Conservation (phyloP, 2,329 filamentous ascomycete genomes). For the Cladorrhinum sp. region DNA sequence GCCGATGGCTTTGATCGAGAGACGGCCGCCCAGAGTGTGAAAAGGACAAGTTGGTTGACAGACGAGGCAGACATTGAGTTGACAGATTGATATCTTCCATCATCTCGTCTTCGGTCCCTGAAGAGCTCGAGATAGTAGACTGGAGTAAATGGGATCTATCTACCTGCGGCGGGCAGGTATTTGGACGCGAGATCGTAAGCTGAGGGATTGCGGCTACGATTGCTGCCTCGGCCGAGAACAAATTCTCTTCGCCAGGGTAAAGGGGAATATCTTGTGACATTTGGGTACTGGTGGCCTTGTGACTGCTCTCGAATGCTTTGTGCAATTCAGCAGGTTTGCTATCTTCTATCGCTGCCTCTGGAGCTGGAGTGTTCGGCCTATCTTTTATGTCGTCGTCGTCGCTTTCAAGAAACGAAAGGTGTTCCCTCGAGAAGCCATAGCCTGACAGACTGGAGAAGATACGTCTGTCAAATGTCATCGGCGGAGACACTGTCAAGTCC, state of each 20-base stretch:
- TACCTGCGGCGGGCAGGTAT: slow-evolving; percentile 11
- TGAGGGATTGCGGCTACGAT: not conserved
- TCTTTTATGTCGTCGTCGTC: not conserved
- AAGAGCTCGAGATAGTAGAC: not conserved
- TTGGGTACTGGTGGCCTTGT: not conserved
- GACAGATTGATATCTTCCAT: slow-evolving; percentile 15
- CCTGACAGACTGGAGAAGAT: slow-evolving; percentile 13
- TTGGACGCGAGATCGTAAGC: slow-evolving; percentile 10
- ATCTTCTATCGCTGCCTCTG: not conserved
- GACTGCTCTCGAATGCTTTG: not conserved
- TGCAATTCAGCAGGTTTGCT: not conserved
- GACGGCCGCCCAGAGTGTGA: not conserved
- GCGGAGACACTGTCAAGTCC: slow-evolving; percentile 17
- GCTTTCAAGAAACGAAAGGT: slow-evolving; percentile 9
- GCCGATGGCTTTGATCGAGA: not conserved
- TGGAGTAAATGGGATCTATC: not conserved
- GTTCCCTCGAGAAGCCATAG: slow-evolving; percentile 7
- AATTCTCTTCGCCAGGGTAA: not conserved
- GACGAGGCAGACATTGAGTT: slow-evolving; percentile 20
- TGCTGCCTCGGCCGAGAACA: not conserved
- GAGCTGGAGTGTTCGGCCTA: not conserved
- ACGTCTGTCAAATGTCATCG: slow-evolving; percentile 19
- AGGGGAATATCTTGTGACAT: not conserved
- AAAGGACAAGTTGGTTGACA: slow-evolving; percentile 10
- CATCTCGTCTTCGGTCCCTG: not conserved